Evolutionary conservation across 2,329 filamentous ascomycete species (phyloP), one percentile per base, ranked within the genome.

Genomic region (Lasiodiplodia hormozganensis): DNA sequence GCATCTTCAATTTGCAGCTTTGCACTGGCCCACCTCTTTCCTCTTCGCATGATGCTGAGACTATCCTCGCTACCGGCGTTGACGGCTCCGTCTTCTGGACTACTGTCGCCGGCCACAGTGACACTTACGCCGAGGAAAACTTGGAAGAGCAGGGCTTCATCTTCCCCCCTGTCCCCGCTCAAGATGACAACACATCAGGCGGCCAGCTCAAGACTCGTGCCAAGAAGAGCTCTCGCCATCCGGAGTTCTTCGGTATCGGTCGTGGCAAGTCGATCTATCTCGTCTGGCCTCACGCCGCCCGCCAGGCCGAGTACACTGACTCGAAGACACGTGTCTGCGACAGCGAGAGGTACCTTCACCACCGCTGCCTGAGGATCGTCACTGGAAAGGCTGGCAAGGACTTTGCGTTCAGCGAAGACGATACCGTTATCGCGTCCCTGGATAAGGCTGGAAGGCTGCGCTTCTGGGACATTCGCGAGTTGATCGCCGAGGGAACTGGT

Each of bases 301-400:
- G 84, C 71, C 78, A 78, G 11, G 79, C 81, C 11, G 78, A 77
- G 56, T 89, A 88, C 72, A 74, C 85, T 64, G 83, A 85, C 60
- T 79, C 81, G 14, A 80, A 82, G 53, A 85, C 85, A 69, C 85
- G 86, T 58, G 83, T 84, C 49, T 93, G 97, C 70, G 92, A 97
- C 77, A 96, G 92, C 0, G 94, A 97, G 77, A 92, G 89, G 76
- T 93, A 97, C 71, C 88, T 96, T 72, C 90, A 90, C 76, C 91
- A 97, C 77, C 94, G 92, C 76, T 92, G 92, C 60, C 84, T 98
- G 72, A 96, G 94, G 81, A 97, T 99, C 80, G 93, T 95, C 73
- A 98, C 94, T 70, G 96, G 95, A 73, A 99, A 99, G 84, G 95
- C 96, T 72, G 96, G 94, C 71, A 99, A 99, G 81, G 96, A 99